Base-by-base conservation (phyloP, 371 early-diverging fungal genomes). In the Parasitella parasitica region DNA sequence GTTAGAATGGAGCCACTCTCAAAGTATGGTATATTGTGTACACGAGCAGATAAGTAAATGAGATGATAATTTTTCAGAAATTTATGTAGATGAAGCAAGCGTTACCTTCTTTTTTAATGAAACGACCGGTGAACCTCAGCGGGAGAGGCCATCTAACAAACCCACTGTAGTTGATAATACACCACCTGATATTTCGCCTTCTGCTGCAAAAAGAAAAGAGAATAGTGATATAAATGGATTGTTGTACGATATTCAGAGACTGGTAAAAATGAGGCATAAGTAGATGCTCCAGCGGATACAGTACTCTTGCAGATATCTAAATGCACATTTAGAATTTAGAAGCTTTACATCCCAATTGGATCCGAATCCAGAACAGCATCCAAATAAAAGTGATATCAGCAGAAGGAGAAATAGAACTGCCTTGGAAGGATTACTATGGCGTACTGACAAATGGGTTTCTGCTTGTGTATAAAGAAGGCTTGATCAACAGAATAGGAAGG, bases 21-120 rank as follows among this genome's bases (percentile, higher is more conserved):
- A 55, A 38, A 60, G 61, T 56, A 35, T 37, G 30, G 26, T 34
- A 16, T 27, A 37, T 41, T 6, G 7, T 3, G 7, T 43, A 20
- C 1, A 8, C 8, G 39, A 18, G 4, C 1, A 12, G 38, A 0
- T 9, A n/a, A n/a, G n/a, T n/a, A n/a, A n/a, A n/a, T n/a, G n/a
- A n/a, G n/a, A n/a, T n/a, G n/a, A n/a, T n/a, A n/a, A n/a, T n/a
- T n/a, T n/a, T n/a, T n/a, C n/a, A n/a, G n/a, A n/a, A 4, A 16
- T 35, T 13, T 49, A 46, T 41, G 34, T 61, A 79, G 76, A 80
- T 54, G 69, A 79, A 27, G 65, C 72, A 30, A 83, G 85, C 3
- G 69, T 76, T 2, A 70, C 67, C 26, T 83, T 81, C 41, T 85
- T 80, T 67, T 85, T 85, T 43, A 81, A 85, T 36, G 70, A 72